Evolutionary conservation across 768 basidiomycete species (phyloP), one percentile per base, ranked within the genome.

Genomic region (Rhizopogon vinicolor): DNA sequence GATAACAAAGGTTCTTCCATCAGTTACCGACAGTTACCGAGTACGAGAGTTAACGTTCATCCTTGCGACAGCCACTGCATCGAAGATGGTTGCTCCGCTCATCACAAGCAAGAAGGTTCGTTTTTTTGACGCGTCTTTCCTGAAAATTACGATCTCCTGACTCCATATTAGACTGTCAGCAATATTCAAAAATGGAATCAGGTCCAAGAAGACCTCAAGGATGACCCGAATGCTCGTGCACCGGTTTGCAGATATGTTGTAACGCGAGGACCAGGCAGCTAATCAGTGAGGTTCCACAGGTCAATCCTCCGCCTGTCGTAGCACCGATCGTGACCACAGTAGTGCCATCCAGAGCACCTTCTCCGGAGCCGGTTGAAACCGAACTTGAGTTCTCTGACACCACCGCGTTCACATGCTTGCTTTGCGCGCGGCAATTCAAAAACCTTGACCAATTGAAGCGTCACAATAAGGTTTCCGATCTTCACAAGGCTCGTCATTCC

Each of bases 141-240:
- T n/a, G 50, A 33, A n/a, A 63, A 43, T 59, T 51, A 28, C 56
- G 14, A 4, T 46, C 7, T 51, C 41, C 44, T 54, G 48, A 29
- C 19, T 25, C 25, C 35, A 22, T 42, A 66, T 18, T 66, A 97
- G 92, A 90, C 86, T 44, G 89, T 82, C 48, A 89, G 82, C 68
- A 93, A 94, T 64, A 98, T 99, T 66, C 86, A 81, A 64, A 98
- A 98, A 68, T 99, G 96, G 97, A 98, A 95, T 67, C 88, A 87
- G 74, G 91, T 95, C 9, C 92, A 96, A 71, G 88, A 87, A 71
- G 95, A 93, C 64, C 78, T 97, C 49, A 82, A 80, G 37, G 77
- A 82, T 57, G 70, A 75, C 42, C 54, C 73, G 33, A 65, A 64
- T 55, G 58, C 65, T 51, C 59, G 55, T 40, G 56, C 63, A 57